phyloP scores from a whole-genome alignment of 805 yeast species.

The Candida awuae region DNA sequence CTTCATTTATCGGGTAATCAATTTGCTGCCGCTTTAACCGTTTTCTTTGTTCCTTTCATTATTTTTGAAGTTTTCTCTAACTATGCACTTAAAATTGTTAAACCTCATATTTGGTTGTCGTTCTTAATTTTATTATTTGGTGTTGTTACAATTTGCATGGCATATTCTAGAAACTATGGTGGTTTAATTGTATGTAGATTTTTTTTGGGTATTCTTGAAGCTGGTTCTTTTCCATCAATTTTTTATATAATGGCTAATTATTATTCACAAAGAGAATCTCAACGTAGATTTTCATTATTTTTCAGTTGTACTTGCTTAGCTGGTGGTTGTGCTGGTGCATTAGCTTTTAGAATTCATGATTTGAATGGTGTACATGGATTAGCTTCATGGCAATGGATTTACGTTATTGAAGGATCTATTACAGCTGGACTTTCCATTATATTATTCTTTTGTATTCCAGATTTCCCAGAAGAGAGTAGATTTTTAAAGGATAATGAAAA shows the following conservation, averaged over 20 bases:
- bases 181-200: slow-evolving; percentile 56
- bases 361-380: slow-evolving; percentile 40
- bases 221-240: slow-evolving; percentile 69
- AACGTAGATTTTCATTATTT: slow-evolving; percentile 60
- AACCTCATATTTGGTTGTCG: slow-evolving; percentile 60
- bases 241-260: slow-evolving; percentile 62
- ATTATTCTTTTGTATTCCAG: slow-evolving; percentile 45
- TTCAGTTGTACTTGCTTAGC: slow-evolving; percentile 67
- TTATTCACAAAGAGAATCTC: slow-evolving; percentile 58
- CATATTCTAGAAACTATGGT: slow-evolving; percentile 51
- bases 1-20: slow-evolving; percentile 49
- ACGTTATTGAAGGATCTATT: slow-evolving; percentile 32
- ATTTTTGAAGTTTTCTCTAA: slow-evolving; percentile 59
- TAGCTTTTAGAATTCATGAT: slow-evolving; percentile 57
- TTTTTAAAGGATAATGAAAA: slow-evolving; percentile 46
- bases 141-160: slow-evolving; percentile 55
- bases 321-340: slow-evolving; percentile 72
- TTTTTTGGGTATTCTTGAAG: slow-evolving; percentile 59
- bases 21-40: slow-evolving; percentile 56
- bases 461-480: slow-evolving; percentile 64
- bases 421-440: slow-evolving; percentile 29
- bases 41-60: slow-evolving; percentile 66
- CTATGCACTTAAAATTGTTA: slow-evolving; percentile 46
- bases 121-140: slow-evolving; percentile 57
- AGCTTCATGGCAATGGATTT: slow-evolving; percentile 41